Base-by-base conservation (phyloP, 106 monocot genomes). In the Acanthochlamys bracteata region DNA sequence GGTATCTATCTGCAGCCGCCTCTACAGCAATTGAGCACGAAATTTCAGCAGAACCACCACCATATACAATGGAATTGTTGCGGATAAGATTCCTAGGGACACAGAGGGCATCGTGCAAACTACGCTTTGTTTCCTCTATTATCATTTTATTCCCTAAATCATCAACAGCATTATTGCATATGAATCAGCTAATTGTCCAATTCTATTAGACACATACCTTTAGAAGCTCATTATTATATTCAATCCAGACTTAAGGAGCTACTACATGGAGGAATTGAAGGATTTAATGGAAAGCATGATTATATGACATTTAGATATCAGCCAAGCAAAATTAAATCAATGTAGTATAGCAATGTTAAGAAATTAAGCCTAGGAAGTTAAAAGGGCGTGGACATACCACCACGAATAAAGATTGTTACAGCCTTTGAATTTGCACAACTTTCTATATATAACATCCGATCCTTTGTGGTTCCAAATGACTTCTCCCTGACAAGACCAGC, bases 31-130 rank as follows among this genome's bases (percentile, higher is more conserved):
- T 73, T 24, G 96, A 89, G 55, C 89, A 94, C 40, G 94, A 80
- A n/a, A 94, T 89, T 64, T 94, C 94, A 41, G 94, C 89, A n/a
- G 94, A 94, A 1, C 94, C 94, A 73, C 95, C 96, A 61, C 96
- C 96, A 66, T 91, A 96, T 10, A 96, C 96, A 71, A 96, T 96
- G 15, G 91, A 96, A 66, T 88, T 96, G 66, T 91, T 96, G 13
- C 88, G 88, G 51, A 96, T 91, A 20, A 96, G 76, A 69, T 96
- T 96, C 62, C 96, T 84, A 24, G 96, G 85, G 19, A 96, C 96
- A 66, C 96, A 96, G 2, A 96, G 85, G 11, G 88, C 96, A 79
- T 96, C 96, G 64, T 96, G 96, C 26, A 96, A 4, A 56, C 90
- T 96, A 33, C 96, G 77, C 42, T 96, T 96, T 2, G 96, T 96